phyloP scores from a whole-genome alignment of 2,329 filamentous ascomycete species.

The Lasiodiplodia hormozganensis region DNA sequence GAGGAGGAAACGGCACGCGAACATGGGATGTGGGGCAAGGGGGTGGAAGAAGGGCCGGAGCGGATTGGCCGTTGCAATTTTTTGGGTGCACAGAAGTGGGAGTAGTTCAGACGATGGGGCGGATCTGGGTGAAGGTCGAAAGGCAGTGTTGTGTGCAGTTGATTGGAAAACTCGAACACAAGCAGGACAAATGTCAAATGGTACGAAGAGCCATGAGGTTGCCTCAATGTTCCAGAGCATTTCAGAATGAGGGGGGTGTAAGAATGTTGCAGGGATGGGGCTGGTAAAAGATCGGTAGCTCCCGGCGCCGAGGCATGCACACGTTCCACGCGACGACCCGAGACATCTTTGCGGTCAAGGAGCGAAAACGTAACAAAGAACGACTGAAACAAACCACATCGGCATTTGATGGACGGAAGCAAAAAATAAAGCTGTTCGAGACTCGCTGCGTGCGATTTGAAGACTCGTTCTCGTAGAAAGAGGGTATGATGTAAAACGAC shows the following conservation, averaged over 20 bases:
- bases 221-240: background rate
- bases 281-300: background rate
- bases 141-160: background rate
- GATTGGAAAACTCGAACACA: background rate
- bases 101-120: background rate
- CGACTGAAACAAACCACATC: background rate
- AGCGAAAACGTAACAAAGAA: background rate
- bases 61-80: background rate
- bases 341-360: background rate
- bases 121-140: background rate
- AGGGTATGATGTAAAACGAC: background rate
- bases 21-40: background rate
- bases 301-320: slow-evolving; percentile 7
- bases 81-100: background rate
- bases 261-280: slow-evolving; percentile 6
- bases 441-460: background rate
- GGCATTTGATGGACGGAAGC: background rate
- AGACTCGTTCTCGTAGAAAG: background rate
- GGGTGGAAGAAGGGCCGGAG: background rate
- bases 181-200: background rate
- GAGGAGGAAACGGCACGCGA: background rate
- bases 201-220: background rate
- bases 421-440: background rate
- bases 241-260: background rate
- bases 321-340: slow-evolving; percentile 21